phyloP scores from a whole-genome alignment of 139 green algal species.

The Micractinium sp. region DNA sequence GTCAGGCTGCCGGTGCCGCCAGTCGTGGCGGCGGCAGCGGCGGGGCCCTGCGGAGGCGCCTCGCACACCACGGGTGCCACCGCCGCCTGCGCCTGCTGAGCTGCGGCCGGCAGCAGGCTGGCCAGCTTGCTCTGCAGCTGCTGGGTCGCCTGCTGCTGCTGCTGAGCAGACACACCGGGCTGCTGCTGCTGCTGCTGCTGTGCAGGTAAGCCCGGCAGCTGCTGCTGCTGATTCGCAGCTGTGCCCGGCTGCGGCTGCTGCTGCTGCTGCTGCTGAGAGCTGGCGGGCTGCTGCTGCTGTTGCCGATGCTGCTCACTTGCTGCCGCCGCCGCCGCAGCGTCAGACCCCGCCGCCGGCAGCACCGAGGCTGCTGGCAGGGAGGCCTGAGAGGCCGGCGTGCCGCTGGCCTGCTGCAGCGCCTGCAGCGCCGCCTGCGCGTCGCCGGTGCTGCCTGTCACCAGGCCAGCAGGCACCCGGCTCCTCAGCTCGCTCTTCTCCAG shows the following conservation, averaged over 20 bases:
- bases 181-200: not conserved
- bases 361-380: not conserved
- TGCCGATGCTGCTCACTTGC: not conserved
- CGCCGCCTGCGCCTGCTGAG: not conserved
- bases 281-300: not conserved
- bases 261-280: not conserved
- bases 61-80: no score
- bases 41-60: no score
- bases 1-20: conserved; percentile 15
- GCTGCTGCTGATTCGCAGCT: no score
- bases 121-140: not conserved
- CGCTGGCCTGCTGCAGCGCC: not conserved
- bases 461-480: not conserved
- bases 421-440: not conserved
- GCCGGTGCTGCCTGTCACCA: conserved; percentile 12
- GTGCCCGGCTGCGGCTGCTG: not conserved
- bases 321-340: not conserved
- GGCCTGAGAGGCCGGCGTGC: not conserved
- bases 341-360: not conserved
- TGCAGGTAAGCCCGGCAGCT: not conserved
- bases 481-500: conserved; percentile 41
- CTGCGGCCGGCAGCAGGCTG: not conserved
- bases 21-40: not conserved
- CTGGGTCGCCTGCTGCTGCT: conserved; percentile 13
- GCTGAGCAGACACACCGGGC: not conserved